A percentile compares a stretch with the other conserved stretches of the same genome.
Evolutionary conservation across 805 yeast species (phyloP).

Genomic region (Candida easanensis): DNA sequence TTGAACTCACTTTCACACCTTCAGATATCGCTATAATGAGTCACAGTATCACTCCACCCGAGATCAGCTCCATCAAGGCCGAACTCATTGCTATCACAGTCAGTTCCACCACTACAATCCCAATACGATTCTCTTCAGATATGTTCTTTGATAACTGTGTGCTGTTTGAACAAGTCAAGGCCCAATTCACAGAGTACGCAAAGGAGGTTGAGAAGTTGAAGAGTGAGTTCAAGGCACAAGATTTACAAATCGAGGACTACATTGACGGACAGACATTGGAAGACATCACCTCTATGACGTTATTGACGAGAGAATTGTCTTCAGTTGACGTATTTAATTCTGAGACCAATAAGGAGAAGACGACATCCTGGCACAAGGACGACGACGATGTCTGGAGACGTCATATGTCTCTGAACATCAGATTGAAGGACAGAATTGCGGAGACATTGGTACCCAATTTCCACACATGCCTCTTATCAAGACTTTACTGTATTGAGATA

Average conservation of each 20-base stretch:
- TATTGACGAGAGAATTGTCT: conserved; percentile 13
- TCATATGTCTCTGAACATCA: conserved; percentile 46
- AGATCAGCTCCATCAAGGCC: conserved; percentile 28
- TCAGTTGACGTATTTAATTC: conserved; percentile 18
- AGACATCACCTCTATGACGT: conserved; percentile 24
- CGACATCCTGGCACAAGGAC: conserved; percentile 16
- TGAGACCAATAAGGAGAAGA: conserved; percentile 6
- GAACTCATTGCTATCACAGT: conserved; percentile 33
- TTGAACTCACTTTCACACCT: conserved; percentile 30
- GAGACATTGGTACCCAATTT: conserved; percentile 59
- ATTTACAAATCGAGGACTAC: conserved; percentile 8
- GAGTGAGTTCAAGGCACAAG: conserved; percentile 7
- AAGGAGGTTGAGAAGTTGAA: conserved; percentile 19
- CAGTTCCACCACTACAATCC: conserved; percentile 36
- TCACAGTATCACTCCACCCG: conserved; percentile 28
- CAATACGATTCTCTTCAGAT: conserved; percentile 37
- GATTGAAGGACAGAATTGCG: conserved; percentile 38
- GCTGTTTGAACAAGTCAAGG: conserved; percentile 22
- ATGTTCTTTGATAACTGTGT: conserved; percentile 26
- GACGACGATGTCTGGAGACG: conserved; percentile 10
- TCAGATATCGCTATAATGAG: conserved; percentile 19
- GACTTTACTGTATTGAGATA: conserved; percentile 55
- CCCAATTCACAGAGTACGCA: conserved; percentile 20
- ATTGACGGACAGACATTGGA: conserved; percentile 12
- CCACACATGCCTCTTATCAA: conserved; percentile 57